These are phyloP conservation scores for Posidonia australis DNA, from an alignment of 106 monocot genomes.

Conservation along the genomic window DNA sequence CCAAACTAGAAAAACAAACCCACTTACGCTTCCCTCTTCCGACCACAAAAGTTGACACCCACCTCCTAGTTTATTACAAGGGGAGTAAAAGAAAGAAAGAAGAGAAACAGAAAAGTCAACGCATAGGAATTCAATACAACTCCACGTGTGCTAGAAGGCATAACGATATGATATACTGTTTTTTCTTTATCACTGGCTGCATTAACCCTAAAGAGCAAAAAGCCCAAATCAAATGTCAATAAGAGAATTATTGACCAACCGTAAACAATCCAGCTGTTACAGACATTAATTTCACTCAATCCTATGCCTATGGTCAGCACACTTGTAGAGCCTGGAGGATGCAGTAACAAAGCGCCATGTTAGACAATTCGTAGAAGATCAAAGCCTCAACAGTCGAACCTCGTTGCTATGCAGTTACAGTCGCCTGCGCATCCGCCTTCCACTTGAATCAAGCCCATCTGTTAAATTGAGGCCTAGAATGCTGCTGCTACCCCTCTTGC, in stretches of 20 bases:
- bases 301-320: not conserved
- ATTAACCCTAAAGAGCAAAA: too few relatives aligned
- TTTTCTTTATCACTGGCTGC: too few relatives aligned
- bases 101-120: too few relatives aligned
- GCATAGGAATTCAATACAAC: too few relatives aligned
- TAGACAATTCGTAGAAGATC: not conserved
- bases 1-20: too few relatives aligned
- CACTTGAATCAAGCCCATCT: conserved; percentile 35
- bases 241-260: not conserved
- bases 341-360: not conserved
- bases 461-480: conserved; percentile 24
- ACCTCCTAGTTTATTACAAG: too few relatives aligned
- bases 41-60: too few relatives aligned
- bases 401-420: conserved; percentile 15
- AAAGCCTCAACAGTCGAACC: not conserved
- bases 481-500: conserved; percentile 39
- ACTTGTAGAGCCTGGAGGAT: not conserved
- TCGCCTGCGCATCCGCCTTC: conserved; percentile 40
- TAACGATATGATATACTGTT: too few relatives aligned
- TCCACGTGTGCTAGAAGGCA: too few relatives aligned
- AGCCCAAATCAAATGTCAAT: not conserved
- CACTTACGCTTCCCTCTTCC: too few relatives aligned
- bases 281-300: not conserved
- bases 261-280: not conserved
- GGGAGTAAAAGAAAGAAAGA: too few relatives aligned